Evolutionary conservation across 2,329 filamentous ascomycete species (phyloP).

Genomic region (Cucurbitaria berberidis): DNA sequence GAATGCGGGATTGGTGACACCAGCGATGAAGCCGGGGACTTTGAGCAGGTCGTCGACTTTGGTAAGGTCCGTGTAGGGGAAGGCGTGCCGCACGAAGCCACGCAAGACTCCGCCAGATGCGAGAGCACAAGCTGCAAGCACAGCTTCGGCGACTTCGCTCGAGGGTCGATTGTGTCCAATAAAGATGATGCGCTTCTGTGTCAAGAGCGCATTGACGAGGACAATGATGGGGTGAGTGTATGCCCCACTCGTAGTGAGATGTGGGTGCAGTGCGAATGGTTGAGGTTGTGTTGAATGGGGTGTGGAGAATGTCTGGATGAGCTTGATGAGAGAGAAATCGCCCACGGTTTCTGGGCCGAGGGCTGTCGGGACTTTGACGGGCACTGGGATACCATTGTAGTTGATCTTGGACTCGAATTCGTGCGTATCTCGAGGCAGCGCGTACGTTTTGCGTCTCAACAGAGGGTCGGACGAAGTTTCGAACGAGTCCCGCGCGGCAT

Average conservation of each 20-base stretch:
- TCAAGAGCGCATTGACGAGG: conserved; percentile 90
- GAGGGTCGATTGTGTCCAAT: conserved; percentile 94
- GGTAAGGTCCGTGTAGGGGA: conserved; percentile 96
- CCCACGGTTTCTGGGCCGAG: conserved; percentile 95
- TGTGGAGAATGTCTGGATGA: conserved; percentile 91
- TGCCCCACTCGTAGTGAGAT: conserved; percentile 89
- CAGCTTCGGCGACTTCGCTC: conserved; percentile 95
- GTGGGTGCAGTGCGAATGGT: conserved; percentile 84
- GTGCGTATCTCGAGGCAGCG: conserved; percentile 89
- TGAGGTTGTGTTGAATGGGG: conserved; percentile 82
- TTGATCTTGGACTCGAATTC: conserved; percentile 95
- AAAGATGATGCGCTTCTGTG: conserved; percentile 96
- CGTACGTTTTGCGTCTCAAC: conserved; percentile 67
- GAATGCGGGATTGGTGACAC: conserved; percentile 96
- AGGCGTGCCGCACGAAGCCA: conserved; percentile 94
- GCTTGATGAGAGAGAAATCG: conserved; percentile 95
- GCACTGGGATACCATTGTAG: conserved; percentile 96
- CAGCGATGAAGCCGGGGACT: conserved; percentile 96
- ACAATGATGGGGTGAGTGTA: conserved; percentile 95
- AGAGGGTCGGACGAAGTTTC: conserved; percentile 48
- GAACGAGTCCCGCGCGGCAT: conserved; percentile 49
- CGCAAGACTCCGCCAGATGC: conserved; percentile 90
- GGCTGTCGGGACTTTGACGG: conserved; percentile 93
- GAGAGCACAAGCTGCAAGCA: conserved; percentile 92
- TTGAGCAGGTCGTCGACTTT: conserved; percentile 97